Base-by-base conservation (phyloP, 108 stramenopile genomes). In the Poteriospumella lacustris region DNA sequence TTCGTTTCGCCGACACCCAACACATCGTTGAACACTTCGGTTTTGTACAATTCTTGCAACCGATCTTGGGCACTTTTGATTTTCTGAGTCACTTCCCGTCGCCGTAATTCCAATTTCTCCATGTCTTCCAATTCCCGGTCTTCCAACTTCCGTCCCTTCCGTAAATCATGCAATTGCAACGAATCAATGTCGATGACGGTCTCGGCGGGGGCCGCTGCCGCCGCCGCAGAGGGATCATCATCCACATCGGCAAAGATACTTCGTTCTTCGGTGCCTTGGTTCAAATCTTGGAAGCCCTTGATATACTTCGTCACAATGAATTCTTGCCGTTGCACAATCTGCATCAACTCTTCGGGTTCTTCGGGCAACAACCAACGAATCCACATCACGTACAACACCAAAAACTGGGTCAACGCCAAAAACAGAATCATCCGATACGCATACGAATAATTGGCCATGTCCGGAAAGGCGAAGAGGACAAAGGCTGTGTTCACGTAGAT, bases 1-100 rank as follows among this genome's bases (percentile, higher is more conserved):
- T 77, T 77, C 26, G 79, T 77, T 39, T 79, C 79, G 42, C 79
- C 79, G 31, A 79, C 69, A 12, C 79, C 79, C 1, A 70, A 73
- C 19, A 60, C 38, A 36, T 79, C 79, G 43, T 79, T 79, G 58
- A 77, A 79, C 19, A 40, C 39, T 70, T 79, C 79, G 39, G 75
- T 52, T 44, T 79, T 56, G 59, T 79, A 79, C 5, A 75, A 59
- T 0, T 26, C 79, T 76, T 79, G 76, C 0, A 80, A 75, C 41
- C 76, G 76, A 38, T 80, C 79, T 36, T 78, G 75, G 15, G 77
- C 79, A 36, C 58, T 78, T 43, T 78, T 80, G 76, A 80, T 68
- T 15, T 34, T 5, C 42, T 75, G 38, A 15, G 67, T 78, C 39
- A 80, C 64, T 9, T 80, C 79, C 1, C 79, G 36, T 1, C 77